Percentiles rank a stretch among this genome's conserved stretches.
Conservation (phyloP, 306 rosid genomes). For the Lathyrus sativus region DNA sequence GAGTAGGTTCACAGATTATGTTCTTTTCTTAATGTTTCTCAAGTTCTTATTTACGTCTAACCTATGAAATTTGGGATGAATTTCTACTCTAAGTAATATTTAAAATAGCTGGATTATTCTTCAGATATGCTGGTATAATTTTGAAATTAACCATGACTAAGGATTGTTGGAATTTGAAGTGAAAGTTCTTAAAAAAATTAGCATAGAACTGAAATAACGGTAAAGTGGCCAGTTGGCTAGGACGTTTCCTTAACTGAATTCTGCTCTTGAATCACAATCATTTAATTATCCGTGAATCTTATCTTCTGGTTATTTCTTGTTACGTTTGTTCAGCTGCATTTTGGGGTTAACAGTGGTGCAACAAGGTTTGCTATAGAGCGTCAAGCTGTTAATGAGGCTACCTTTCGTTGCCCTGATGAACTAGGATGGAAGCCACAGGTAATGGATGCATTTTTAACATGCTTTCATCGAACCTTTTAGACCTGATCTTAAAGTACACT, state of each 20-base stretch:
- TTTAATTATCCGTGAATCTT: conserved; percentile 18
- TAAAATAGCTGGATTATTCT: conserved; percentile 7
- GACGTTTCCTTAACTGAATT: conserved; percentile 17
- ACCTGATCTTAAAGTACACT: conserved; percentile 19
- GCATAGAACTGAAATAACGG: conserved; percentile 17
- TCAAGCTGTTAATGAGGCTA: conserved; percentile 95
- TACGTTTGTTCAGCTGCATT: conserved; percentile 66
- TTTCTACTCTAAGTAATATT: background rate
- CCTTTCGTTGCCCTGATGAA: conserved; percentile 97
- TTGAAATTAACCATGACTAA: conserved; percentile 4
- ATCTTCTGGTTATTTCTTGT: conserved; percentile 23
- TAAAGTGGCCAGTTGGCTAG: conserved; percentile 20
- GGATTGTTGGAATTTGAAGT: conserved; percentile 18
- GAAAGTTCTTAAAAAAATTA: background rate
- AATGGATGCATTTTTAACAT: conserved; percentile 8
- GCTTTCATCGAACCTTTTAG: conserved; percentile 27
- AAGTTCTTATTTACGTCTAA: conserved; percentile 8
- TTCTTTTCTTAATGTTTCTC: background rate
- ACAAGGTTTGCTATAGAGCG: conserved; percentile 86
- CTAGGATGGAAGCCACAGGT: conserved; percentile 99
- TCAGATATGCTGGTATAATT: conserved; percentile 7
- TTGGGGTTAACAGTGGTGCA: conserved; percentile 97
- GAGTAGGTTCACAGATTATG: conserved; percentile 16
- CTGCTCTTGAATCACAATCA: conserved; percentile 11
- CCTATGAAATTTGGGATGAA: background rate